Base-by-base conservation (phyloP, 192 early-diverging fungal species). In the Backusella sp. region DNA sequence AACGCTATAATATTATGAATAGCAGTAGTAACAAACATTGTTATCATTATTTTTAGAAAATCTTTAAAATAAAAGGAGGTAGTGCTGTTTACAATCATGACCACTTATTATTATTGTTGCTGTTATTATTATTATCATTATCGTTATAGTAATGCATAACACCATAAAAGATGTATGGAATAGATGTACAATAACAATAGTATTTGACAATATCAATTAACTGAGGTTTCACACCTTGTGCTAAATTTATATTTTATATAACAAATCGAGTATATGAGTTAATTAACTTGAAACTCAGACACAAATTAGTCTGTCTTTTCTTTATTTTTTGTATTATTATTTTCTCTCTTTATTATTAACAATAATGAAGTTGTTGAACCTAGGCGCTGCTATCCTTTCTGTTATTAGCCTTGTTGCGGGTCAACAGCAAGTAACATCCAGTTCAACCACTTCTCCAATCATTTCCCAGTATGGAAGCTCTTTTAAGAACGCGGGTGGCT, bases 401-500 rank as follows among this genome's bases (percentile, higher is more conserved):
- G 26, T 36, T 17, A n/a, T 68, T 75, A 37, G 56, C n/a, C 42
- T 73, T 12, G 41, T 44, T 17, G 44, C 35, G 9, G 65, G 37
- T 15, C 77, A 78, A 53, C 71, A 73, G 56, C 28, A 30, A 12
- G 23, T 62, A 42, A 62, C 41, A 15, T 53, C 36, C 1, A 73
- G 32, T 21, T 68, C 32, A 23, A 2, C 19, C 19, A n/a, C 62
- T 37, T 46, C 26, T 39, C 4, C n/a, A 17, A 52, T 73, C 5
- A 65, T 71, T 8, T 49, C 77, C 39, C 70, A 78, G 37, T 78
- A 78, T 68, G 65, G 44, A 12, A 28, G 19, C 37, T 39, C 21
- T 11, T 78, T 78, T 26, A 72, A 59, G 19, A 77, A 80, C 32
- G 23, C 23, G 1, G 81, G 81, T 12, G 81, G 81, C 37, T 53